Evolutionary conservation across 2,329 filamentous ascomycete genomes (phyloP), one percentile per base, ranked within the genome.

Genomic region (Talaromyces pinophilus): DNA sequence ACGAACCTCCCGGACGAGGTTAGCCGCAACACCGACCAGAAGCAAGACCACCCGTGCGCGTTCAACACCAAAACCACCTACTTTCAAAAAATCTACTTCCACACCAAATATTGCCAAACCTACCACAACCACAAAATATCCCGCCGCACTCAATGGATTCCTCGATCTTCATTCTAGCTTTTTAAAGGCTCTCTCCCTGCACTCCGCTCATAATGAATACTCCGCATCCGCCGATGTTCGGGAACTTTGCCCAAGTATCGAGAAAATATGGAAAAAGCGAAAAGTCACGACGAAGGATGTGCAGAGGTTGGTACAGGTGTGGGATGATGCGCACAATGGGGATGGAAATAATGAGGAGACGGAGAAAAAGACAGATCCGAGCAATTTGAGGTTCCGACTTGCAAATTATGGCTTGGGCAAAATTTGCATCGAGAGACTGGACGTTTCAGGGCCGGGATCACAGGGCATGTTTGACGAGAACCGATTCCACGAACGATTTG

Each of bases 201-300:
- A 92, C 72, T 85, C 87, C 67, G 88, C 88, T 1, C 90, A 93
- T 77, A 87, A 90, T 75, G 88, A 89, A 67, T 79, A 81, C 35
- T 81, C 83, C 57, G 82, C 86, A 0, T 88, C 91, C 0, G 85
- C 88, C 28, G 89, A 92, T 71, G 76, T 92, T 54, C 81, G 83
- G 42, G 80, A 83, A 35, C 82, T 93, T 42, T 83, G 85, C 40
- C 87, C 87, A 10, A 84, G 87, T 65, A 82, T 92, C 48, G 86
- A 89, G 13, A 85, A 87, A 69, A 81, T 88, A 44, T 93, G 90
- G 90, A 89, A 90, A 67, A 92, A 90, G 79, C 84, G 90, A 38
- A 83, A 83, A 65, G 89, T 92, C 17, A 85, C 83, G 0, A 78
- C 85, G 0, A 85, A 87, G 48, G 90, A 93, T 71, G 81, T 93